phyloP scores from a whole-genome alignment of 2,329 filamentous ascomycete genomes.

The Volutella citrinella region DNA sequence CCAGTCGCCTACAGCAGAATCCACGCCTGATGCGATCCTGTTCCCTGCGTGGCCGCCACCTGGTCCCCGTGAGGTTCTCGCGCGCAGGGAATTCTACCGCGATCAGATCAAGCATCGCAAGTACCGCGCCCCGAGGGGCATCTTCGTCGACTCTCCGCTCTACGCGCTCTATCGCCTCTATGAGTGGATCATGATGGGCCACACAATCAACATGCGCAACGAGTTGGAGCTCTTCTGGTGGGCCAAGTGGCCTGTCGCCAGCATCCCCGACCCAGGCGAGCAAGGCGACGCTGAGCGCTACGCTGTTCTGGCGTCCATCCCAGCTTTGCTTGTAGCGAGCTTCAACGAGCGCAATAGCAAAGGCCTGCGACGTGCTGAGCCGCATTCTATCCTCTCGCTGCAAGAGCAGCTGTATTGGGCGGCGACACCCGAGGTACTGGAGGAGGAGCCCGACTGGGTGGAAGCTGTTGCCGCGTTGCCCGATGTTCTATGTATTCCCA shows the following conservation, averaged over 20 bases:
- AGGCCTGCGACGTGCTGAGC: constrained; percentile 9
- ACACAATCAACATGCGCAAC: constrained; percentile 5
- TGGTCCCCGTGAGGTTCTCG: constrained; percentile 5
- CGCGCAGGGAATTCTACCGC: constrained; percentile 3
- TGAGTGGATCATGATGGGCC: constrained; percentile 9
- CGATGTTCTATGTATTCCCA: constrained; percentile 3
- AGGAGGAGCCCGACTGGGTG: constrained; percentile 5
- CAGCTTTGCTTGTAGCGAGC: constrained; percentile 9
- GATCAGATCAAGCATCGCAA: constrained; percentile 8
- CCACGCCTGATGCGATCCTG: background rate
- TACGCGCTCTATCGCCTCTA: constrained; percentile 11
- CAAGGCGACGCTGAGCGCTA: constrained; percentile 9
- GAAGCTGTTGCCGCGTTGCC: constrained; percentile 3
- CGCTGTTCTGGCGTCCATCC: constrained; percentile 11
- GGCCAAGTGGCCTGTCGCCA: constrained; percentile 10
- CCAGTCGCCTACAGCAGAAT: no score
- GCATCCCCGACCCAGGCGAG: constrained; percentile 10
- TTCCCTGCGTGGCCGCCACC: constrained; percentile 1
- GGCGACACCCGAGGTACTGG: constrained; percentile 7
- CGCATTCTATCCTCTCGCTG: constrained; percentile 3
- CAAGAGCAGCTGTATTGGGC: constrained; percentile 11
- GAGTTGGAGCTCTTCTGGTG: constrained; percentile 15
- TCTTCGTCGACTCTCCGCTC: constrained; percentile 10
- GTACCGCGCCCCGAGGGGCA: constrained; percentile 9
- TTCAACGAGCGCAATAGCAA: constrained; percentile 7